Base-by-base conservation (phyloP, 2,329 filamentous ascomycete genomes). In the Exophiala xenobiotica region DNA sequence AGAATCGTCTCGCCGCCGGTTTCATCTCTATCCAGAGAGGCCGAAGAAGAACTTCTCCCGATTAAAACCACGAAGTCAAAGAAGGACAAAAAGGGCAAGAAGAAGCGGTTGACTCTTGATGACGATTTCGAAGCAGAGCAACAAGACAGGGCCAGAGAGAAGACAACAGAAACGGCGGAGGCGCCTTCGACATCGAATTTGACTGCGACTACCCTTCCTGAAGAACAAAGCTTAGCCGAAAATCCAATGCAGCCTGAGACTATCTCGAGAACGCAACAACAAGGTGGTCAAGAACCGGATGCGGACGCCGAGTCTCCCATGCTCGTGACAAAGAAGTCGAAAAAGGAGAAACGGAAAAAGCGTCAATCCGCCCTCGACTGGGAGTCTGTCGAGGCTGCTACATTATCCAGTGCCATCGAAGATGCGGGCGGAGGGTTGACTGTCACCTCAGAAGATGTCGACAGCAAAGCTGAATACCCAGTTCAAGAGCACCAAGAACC, bases 291-390 rank as follows among this genome's bases (percentile, higher is more conserved):
- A 16, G 52, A 50, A 3, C 26, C 14, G 3, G 20, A 19, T 27
- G 41, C 11, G 29, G 24, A 27, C 27, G 23, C 18, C 27, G 27
- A 29, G 29, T 20, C 18, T 23, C 9, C 41, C 24, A 46, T 18
- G 24, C 12, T 37, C 9, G 55, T 38, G 18, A 37, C 45, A 1
- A 58, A 49, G 52, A 64, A 63, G 50, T 49, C 47, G 6, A 58
- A 58, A 38, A 56, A 69, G 51, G 63, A 71, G 35, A 70, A 68
- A 55, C 70, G 67, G 46, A 68, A 68, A 56, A 63, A 68, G 56
- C 70, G 68, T 40, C 56, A 65, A 31, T 65, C 62, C 8, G n/a
- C 35, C 5, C 12, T 40, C 26, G 52, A 59, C 16, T 42, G 27
- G 18, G n/a, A 22, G 14, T 22, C 38, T 8, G 8, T 33, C 18